Conservation (phyloP, 2,329 filamentous ascomycete species). For the Monosporascus sp. region DNA sequence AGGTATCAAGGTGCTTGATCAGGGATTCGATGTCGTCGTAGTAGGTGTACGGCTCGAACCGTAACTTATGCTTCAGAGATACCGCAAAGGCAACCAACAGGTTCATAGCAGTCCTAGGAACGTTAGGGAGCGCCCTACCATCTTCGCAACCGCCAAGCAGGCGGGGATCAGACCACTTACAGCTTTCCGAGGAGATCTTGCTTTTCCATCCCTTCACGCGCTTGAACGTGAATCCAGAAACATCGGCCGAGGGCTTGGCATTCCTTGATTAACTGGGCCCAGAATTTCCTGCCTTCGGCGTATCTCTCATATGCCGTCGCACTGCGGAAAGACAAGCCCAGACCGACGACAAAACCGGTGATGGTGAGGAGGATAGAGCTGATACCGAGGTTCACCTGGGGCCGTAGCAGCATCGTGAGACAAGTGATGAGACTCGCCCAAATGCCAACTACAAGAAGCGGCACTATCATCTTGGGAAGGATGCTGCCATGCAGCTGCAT, state of each 20-base stretch:
- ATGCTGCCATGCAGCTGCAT: slow-evolving; percentile 71
- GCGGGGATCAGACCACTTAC: slow-evolving; percentile 33
- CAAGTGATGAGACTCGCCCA: slow-evolving; percentile 66
- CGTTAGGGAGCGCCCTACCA: neutral
- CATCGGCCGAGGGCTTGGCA: slow-evolving; percentile 65
- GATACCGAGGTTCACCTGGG: slow-evolving; percentile 44
- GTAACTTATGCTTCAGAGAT: slow-evolving; percentile 74
- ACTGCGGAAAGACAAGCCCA: slow-evolving; percentile 72
- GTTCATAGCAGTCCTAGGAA: slow-evolving; percentile 60
- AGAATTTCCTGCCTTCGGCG: slow-evolving; percentile 57
- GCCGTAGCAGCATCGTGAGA: slow-evolving; percentile 40
- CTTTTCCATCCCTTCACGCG: slow-evolving; percentile 56
- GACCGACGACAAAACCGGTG: slow-evolving; percentile 79
- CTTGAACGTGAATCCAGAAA: slow-evolving; percentile 74
- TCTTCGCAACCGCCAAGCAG: neutral
- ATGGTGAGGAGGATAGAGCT: slow-evolving; percentile 71
- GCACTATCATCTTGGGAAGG: slow-evolving; percentile 70
- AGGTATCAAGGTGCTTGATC: slow-evolving; percentile 69
- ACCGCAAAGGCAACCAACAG: slow-evolving; percentile 73
- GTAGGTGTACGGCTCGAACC: slow-evolving; percentile 75
- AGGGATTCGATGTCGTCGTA: slow-evolving; percentile 70
- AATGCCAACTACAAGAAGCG: slow-evolving; percentile 54
- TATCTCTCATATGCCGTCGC: slow-evolving; percentile 73
- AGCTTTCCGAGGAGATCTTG: slow-evolving; percentile 64
- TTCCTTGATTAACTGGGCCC: slow-evolving; percentile 58